Evolutionary conservation across 1,139 yeast genomes (phyloP).

Genomic region (Suhomyces wounanorum): DNA sequence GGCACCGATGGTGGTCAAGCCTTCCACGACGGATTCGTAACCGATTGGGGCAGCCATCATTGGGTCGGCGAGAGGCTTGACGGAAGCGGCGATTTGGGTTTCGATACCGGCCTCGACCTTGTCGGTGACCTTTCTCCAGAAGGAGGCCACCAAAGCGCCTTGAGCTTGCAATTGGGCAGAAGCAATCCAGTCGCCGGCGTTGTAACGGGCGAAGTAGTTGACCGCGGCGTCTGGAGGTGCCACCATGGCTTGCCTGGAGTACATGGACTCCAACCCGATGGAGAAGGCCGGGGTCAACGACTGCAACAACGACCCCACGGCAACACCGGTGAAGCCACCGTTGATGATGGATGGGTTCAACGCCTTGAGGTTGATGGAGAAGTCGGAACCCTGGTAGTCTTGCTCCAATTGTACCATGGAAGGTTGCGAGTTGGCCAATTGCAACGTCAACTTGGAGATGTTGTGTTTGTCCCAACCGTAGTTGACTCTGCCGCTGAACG

Average conservation of each 20-base stretch:
- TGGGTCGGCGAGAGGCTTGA: slow-evolving; percentile 78
- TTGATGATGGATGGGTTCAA: slow-evolving; percentile 82
- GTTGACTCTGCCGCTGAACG: slow-evolving; percentile 87
- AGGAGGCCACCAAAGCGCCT: slow-evolving; percentile 85
- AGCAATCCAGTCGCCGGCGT: slow-evolving; percentile 86
- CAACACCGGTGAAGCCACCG: slow-evolving; percentile 84
- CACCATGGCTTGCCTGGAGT: slow-evolving; percentile 72
- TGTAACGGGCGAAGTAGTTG: slow-evolving; percentile 89
- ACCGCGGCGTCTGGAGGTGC: slow-evolving; percentile 92
- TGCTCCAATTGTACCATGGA: slow-evolving; percentile 96
- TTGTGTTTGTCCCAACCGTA: slow-evolving; percentile 86
- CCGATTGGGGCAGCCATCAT: slow-evolving; percentile 82
- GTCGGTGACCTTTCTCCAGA: slow-evolving; percentile 91
- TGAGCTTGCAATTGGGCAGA: slow-evolving; percentile 93
- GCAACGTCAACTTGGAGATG: slow-evolving; percentile 84
- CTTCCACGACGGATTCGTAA: slow-evolving; percentile 81
- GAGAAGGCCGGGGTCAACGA: slow-evolving; percentile 81
- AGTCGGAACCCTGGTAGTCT: slow-evolving; percentile 89
- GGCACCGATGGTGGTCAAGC: slow-evolving; percentile 92
- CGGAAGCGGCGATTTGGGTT: slow-evolving; percentile 78
- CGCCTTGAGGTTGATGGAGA: slow-evolving; percentile 84
- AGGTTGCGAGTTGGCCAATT: slow-evolving; percentile 87
- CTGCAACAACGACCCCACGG: slow-evolving; percentile 89
- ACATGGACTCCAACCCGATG: slow-evolving; percentile 90
- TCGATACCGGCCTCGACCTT: slow-evolving; percentile 97